Evolutionary conservation across 2,329 filamentous ascomycete species (phyloP).

Genomic region (Curvularia hawaiiensis): DNA sequence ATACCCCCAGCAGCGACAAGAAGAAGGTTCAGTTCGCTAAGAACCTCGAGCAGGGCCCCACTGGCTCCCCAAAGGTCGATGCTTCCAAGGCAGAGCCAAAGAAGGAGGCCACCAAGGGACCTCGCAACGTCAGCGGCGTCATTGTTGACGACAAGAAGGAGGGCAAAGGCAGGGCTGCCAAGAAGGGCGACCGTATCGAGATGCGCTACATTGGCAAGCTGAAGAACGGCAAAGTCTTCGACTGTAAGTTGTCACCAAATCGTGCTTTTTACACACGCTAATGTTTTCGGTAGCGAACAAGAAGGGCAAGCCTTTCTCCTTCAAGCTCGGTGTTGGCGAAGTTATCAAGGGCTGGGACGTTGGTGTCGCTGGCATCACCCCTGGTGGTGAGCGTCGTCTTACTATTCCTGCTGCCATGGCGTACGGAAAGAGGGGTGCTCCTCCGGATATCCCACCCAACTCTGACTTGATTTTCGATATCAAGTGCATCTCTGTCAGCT

Average conservation of each 20-base stretch:
- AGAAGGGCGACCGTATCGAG: constrained; percentile 87
- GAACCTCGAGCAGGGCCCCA: constrained; percentile 96
- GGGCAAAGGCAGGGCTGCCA: constrained; percentile 81
- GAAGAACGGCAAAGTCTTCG: constrained; percentile 91
- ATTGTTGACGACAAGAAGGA: constrained; percentile 95
- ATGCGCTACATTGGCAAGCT: constrained; percentile 99
- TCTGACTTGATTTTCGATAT: constrained; percentile 88
- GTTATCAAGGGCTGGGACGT: constrained; percentile 99
- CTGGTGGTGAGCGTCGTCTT: constrained; percentile 91
- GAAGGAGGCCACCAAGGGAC: constrained; percentile 59
- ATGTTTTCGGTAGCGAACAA: constrained; percentile 78
- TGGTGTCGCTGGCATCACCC: constrained; percentile 87
- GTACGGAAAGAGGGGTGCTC: constrained; percentile 78
- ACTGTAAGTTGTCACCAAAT: constrained; percentile 64
- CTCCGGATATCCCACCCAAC: constrained; percentile 88
- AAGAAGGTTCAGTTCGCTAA: constrained; percentile 99
- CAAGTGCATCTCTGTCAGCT: constrained; percentile 57
- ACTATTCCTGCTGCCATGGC: constrained; percentile 85
- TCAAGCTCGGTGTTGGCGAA: constrained; percentile 92
- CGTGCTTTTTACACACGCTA: constrained; percentile 17
- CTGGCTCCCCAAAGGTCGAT: constrained; percentile 58
- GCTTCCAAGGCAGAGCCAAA: constrained; percentile 52
- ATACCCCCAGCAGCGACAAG: constrained; percentile 56
- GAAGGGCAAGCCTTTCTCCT: constrained; percentile 96
- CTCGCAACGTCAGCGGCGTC: constrained; percentile 84